Evolutionary conservation across 129 eudicot species (phyloP), one percentile per base, ranked within the genome.

Genomic region (Cynara cardunculus): DNA sequence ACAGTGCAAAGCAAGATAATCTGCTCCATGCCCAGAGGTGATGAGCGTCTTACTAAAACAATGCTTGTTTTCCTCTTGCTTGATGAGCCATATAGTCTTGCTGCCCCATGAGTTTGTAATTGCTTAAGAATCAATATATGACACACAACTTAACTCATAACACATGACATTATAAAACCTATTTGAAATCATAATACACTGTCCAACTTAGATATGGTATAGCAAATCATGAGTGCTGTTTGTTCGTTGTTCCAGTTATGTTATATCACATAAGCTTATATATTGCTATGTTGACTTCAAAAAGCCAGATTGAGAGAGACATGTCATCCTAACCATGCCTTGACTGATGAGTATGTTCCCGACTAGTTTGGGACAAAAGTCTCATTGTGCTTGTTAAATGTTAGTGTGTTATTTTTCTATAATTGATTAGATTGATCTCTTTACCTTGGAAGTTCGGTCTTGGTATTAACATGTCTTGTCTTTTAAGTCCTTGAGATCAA

Each of bases 111-210:
- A 71, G 61, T 30, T 79, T 72, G 73, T 37, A 31, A 18, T 31
- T 14, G 41, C 41, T 74, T 49, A 74, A 16, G 41, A 16, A 71
- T 71, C 21, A 0, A 18, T 7, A 56, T 62, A 25, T 32, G 83
- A 18, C 41, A 39, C 75, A 78, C 82, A 65, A 69, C 82, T 19
- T 78, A 78, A 69, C 65, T 32, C 24, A 35, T 78, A 78, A 69
- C 65, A 59, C 24, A 35, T 72, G 30, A 12, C n/a, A 12, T 13
- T 35, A 72, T 72, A 72, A 34, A 72, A 80, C 78, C 65, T 35
- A 72, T 73, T 62, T 18, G 56, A 71, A 61, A 39, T 26, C 67
- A 14, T 24, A 81, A 64, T 59, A 2, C 62, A 73, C 74, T 39
- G 32, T 65, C 67, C 49, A 72, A 30, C 34, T 64, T 80, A 30